Evolutionary conservation across 441 rosid species (phyloP).

Genomic region (Mallotus japonicus): DNA sequence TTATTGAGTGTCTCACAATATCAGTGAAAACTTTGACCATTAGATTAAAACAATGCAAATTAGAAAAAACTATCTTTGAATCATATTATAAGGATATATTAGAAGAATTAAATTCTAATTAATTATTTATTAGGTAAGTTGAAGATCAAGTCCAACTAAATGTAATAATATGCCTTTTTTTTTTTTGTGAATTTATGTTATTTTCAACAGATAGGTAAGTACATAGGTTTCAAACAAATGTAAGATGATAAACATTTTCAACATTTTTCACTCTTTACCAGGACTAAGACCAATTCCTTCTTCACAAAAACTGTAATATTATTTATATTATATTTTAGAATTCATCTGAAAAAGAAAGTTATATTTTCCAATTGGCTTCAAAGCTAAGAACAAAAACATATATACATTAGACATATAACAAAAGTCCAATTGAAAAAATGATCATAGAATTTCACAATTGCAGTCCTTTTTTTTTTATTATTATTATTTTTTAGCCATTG

Average conservation of each 20-base stretch:
- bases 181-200: not conserved
- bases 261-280: not conserved
- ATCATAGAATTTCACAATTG: not conserved
- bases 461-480: no score
- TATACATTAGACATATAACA: not conserved
- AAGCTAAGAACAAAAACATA: no score
- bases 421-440: not conserved
- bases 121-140: not conserved
- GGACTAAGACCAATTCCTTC: not conserved
- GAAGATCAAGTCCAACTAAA: not conserved
- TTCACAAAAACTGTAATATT: not conserved
- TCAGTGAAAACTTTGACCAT: no score
- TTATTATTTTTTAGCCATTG: no score
- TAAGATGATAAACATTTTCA: not conserved
- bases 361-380: not conserved
- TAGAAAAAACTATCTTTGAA: no score
- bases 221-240: no score
- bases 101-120: no score
- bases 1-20: no score
- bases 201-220: not conserved
- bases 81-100: no score
- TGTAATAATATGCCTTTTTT: no score
- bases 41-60: no score
- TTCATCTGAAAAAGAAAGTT: not conserved
- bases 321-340: not conserved